Evolutionary conservation across 805 yeast genomes (phyloP).

Genomic region (Tetrapisispora iriomotensis): DNA sequence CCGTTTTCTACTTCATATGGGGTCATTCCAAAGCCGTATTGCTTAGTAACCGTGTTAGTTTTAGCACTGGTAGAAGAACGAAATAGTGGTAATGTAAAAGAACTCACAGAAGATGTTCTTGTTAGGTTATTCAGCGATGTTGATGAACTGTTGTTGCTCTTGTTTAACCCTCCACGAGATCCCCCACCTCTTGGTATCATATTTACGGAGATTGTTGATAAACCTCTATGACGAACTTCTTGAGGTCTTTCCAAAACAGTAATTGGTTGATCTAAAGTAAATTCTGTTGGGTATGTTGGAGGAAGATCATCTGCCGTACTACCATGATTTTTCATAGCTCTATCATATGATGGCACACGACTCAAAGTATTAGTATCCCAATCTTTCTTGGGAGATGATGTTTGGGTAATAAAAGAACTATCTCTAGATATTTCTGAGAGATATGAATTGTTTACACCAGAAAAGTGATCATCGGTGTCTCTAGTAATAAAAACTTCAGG

Average conservation of each 20-base stretch:
- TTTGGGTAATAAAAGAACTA: slow-evolving; percentile 36
- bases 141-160: slow-evolving; percentile 22
- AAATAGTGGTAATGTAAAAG: slow-evolving; percentile 5
- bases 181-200: slow-evolving; percentile 3
- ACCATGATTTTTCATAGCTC: slow-evolving; percentile 53
- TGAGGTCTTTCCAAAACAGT: slow-evolving; percentile 20
- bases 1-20: slow-evolving; percentile 6
- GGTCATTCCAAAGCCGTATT: slow-evolving; percentile 25
- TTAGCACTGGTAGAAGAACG: slow-evolving; percentile 6
- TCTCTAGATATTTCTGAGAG: slow-evolving; percentile 44
- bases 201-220: slow-evolving; percentile 11
- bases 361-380: slow-evolving; percentile 42
- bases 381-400: slow-evolving; percentile 22
- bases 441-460: slow-evolving; percentile 26
- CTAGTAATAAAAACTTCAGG: slow-evolving; percentile 1
- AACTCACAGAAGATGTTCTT: slow-evolving; percentile 9
- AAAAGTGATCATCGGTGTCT: background rate
- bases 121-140: slow-evolving; percentile 14
- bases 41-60: slow-evolving; percentile 15
- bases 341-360: slow-evolving; percentile 74
- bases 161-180: slow-evolving; percentile 13
- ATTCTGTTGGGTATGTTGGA: slow-evolving; percentile 46
- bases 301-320: slow-evolving; percentile 46
- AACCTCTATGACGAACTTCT: slow-evolving; percentile 20
- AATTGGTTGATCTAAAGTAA: background rate